Percentiles rank a stretch among this genome's conserved stretches.
These are phyloP conservation scores for Sporothrix phasma DNA, from an alignment of 2,329 filamentous ascomycete species.

Conservation along the genomic window DNA sequence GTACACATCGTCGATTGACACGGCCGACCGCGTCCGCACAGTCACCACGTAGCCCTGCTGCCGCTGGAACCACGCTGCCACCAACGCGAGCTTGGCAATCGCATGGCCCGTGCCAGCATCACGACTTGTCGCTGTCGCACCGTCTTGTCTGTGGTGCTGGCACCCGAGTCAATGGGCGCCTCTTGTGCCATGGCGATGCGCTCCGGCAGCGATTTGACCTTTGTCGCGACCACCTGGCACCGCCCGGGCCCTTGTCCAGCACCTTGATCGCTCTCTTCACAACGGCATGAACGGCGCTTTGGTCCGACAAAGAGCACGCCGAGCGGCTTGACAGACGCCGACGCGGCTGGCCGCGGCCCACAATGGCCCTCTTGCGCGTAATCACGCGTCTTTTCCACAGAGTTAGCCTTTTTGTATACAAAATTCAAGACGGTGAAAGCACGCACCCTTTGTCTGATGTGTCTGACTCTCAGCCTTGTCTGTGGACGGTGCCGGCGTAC, in stretches of 20 bases:
- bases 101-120: conserved; percentile 51
- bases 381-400: too few species aligned
- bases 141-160: conserved; percentile 17
- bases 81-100: conserved; percentile 50
- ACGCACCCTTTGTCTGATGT: not conserved
- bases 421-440: too few species aligned
- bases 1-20: conserved; percentile 58
- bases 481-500: not conserved
- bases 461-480: not conserved
- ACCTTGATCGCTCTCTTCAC: conserved; percentile 56
- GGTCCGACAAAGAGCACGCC: conserved; percentile 51
- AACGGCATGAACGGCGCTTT: conserved; percentile 58
- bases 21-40: conserved; percentile 52
- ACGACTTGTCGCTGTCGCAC: conserved; percentile 31
- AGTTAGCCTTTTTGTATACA: too few species aligned
- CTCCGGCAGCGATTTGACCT: conserved; percentile 35
- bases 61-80: conserved; percentile 56
- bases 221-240: conserved; percentile 37
- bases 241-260: conserved; percentile 43
- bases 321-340: not conserved
- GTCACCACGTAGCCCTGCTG: conserved; percentile 49
- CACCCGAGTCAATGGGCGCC: not conserved
- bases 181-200: conserved; percentile 33
- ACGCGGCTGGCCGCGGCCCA: conserved; percentile 6
- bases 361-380: conserved; percentile 8